Evolutionary conservation across 345 rosid species (phyloP).

Genomic region (Gossypium ekmanianum): DNA sequence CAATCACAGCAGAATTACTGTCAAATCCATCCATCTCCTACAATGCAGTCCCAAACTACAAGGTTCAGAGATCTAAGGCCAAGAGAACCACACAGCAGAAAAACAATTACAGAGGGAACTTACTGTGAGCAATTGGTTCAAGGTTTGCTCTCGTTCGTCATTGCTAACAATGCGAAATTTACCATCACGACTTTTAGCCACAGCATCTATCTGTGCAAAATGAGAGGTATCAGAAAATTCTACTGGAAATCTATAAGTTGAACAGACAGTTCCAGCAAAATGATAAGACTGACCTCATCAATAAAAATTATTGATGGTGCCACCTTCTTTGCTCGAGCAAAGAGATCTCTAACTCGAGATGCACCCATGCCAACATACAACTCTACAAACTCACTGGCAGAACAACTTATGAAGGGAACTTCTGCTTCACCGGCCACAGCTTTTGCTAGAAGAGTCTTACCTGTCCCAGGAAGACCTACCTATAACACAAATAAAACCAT

Average conservation of each 20-base stretch:
- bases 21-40: conserved; percentile 99
- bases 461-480: conserved; percentile 99
- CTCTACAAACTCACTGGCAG: conserved; percentile 97
- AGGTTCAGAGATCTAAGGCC: not conserved
- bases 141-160: conserved; percentile 97
- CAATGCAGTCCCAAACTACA: conserved; percentile 21
- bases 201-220: conserved; percentile 84
- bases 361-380: conserved; percentile 98
- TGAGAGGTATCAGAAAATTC: conserved; percentile 10
- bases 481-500: conserved; percentile 27
- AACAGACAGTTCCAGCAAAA: conserved; percentile 1
- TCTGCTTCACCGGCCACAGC: conserved; percentile 98
- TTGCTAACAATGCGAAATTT: conserved; percentile 79
- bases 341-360: conserved; percentile 93
- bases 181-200: conserved; percentile 96
- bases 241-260: not conserved
- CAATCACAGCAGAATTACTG: conserved; percentile 88
- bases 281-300: conserved; percentile 60
- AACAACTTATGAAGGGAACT: conserved; percentile 92
- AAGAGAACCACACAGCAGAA: not conserved
- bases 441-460: conserved; percentile 96
- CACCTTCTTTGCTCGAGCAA: conserved; percentile 93
- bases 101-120: conserved; percentile 18
- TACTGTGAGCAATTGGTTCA: conserved; percentile 95
- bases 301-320: conserved; percentile 96